A percentile compares a stretch with the other conserved stretches of the same genome.
These are phyloP conservation scores for Dactylellina leptospora DNA, from an alignment of 2,329 filamentous ascomycete genomes.

Conservation along the genomic window DNA sequence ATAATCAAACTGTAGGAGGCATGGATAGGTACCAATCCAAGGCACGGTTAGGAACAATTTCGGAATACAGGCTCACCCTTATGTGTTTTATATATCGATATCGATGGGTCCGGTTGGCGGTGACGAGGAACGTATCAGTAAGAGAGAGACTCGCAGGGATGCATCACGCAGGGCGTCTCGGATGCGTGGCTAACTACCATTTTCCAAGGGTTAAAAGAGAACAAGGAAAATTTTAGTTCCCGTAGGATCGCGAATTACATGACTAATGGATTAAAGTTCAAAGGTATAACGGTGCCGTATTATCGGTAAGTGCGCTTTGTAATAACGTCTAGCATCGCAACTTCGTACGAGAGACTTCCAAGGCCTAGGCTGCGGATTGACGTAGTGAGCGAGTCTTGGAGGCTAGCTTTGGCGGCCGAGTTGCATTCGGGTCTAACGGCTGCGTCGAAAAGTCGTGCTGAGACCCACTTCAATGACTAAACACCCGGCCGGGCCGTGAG, in stretches of 20 bases:
- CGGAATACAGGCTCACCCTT: not conserved
- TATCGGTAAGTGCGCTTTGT: conserved; percentile 26
- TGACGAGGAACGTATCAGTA: no score
- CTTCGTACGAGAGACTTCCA: conserved; percentile 33
- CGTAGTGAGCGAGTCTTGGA: conserved; percentile 3
- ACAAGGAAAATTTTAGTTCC: conserved; percentile 3
- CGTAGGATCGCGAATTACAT: not conserved
- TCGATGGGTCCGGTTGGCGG: no score
- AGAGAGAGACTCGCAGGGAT: no score
- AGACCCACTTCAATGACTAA: conserved; percentile 23
- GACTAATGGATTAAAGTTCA: conserved; percentile 25
- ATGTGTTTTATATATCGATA: not conserved
- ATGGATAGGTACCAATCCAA: no score
- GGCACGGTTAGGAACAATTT: no score
- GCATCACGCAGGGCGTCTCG: no score
- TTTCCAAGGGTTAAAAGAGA: not conserved
- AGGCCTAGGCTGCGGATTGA: conserved; percentile 16
- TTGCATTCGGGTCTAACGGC: conserved; percentile 21
- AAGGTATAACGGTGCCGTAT: not conserved
- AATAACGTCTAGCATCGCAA: not conserved
- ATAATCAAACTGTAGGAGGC: no score
- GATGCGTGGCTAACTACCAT: conserved; percentile 28
- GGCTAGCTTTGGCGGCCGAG: not conserved
- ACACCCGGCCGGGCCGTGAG: not conserved
- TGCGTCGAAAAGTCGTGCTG: no score